phyloP scores from a whole-genome alignment of 2,329 filamentous ascomycete species.

The Dactylellina cionopaga region DNA sequence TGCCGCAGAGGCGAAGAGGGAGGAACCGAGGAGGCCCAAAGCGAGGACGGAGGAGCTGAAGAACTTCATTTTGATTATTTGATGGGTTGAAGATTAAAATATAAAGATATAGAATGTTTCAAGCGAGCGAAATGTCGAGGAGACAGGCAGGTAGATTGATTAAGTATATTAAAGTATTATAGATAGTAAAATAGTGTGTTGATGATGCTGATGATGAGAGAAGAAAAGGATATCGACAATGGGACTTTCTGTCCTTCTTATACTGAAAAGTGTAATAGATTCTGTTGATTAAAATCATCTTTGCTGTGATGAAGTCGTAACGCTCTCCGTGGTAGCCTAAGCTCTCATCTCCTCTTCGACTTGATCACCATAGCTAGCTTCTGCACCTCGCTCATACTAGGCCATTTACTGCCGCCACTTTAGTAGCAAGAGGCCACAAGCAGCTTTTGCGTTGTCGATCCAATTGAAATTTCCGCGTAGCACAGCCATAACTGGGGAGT shows the following conservation, averaged over 20 bases:
- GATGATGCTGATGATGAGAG: slow-evolving; percentile 18
- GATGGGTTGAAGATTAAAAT: neutral
- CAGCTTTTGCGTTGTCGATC: slow-evolving; percentile 20
- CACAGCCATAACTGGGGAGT: neutral
- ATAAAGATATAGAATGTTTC: slow-evolving; percentile 1
- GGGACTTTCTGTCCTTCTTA: slow-evolving; percentile 15
- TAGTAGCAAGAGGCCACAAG: neutral
- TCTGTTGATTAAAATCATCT: neutral
- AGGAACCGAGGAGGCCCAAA: slow-evolving; percentile 30
- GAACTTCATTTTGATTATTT: slow-evolving; percentile 50
- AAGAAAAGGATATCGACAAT: neutral
- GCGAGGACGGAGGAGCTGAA: slow-evolving; percentile 31
- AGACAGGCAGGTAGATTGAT: neutral
- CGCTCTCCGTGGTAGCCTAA: too few relatives aligned
- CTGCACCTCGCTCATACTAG: too few relatives aligned
- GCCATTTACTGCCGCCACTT: slow-evolving; percentile 13
- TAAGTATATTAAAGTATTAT: neutral
- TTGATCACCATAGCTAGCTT: too few relatives aligned
- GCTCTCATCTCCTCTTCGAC: too few relatives aligned
- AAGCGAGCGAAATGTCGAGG: slow-evolving; percentile 27
- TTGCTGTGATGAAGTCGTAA: neutral
- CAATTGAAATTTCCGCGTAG: slow-evolving; percentile 7
- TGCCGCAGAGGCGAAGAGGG: slow-evolving; percentile 17
- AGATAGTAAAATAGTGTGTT: neutral
- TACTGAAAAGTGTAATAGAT: slow-evolving; percentile 9